A percentile compares a stretch with the other conserved stretches of the same genome.
Conservation (phyloP, 768 basidiomycete species). For the Pulveroboletus sp. region DNA sequence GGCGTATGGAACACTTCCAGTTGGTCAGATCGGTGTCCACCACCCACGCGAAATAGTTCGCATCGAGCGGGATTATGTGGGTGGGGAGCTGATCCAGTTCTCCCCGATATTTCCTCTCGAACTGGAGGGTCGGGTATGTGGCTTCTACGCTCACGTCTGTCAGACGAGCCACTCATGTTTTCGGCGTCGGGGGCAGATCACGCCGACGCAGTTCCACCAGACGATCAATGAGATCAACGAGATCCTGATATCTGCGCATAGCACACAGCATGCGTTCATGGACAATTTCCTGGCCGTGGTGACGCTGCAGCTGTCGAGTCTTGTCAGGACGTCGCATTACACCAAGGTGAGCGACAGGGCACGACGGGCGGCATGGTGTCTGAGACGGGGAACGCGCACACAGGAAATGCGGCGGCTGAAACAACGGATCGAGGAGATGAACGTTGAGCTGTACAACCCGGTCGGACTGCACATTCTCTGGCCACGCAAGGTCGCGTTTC, state of each 20-base stretch:
- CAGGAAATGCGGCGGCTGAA: constrained; percentile 78
- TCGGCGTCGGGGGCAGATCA: constrained; percentile 51
- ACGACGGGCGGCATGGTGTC: not conserved
- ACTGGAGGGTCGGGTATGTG: constrained; percentile 83
- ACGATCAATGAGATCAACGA: constrained; percentile 91
- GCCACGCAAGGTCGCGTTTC: constrained; percentile 80
- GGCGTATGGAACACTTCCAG: constrained; percentile 74
- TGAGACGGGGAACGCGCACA: constrained; percentile 1
- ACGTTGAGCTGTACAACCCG: constrained; percentile 74
- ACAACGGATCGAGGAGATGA: constrained; percentile 58
- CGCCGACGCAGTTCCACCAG: constrained; percentile 84
- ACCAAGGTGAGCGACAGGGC: constrained; percentile 52
- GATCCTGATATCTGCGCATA: constrained; percentile 81
- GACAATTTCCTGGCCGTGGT: constrained; percentile 79
- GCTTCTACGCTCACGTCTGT: not conserved
- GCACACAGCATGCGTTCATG: constrained; percentile 60
- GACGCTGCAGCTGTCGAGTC: constrained; percentile 72
- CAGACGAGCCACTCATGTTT: not conserved
- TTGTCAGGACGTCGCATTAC: constrained; percentile 73
- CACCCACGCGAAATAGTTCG: constrained; percentile 90
- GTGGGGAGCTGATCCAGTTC: constrained; percentile 90
- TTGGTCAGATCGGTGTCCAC: constrained; percentile 84
- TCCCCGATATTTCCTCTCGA: constrained; percentile 86
- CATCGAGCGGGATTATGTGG: constrained; percentile 87
- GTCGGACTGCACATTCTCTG: constrained; percentile 83